phyloP scores from a whole-genome alignment of 306 rosid species.

The Mimosa bimucronata region DNA sequence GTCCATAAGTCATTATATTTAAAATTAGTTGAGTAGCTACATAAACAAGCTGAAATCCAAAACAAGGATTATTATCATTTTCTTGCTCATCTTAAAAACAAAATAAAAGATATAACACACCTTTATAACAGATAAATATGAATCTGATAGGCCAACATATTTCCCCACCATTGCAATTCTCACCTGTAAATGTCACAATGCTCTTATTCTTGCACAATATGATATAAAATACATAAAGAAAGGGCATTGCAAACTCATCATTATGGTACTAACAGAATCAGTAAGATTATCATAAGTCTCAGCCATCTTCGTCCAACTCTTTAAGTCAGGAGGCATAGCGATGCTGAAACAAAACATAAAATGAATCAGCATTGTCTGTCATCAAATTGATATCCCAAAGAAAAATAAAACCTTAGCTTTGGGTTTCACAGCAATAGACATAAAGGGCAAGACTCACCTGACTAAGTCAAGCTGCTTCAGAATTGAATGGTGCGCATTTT shows the following conservation, averaged over 20 bases:
- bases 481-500: slow-evolving; percentile 87
- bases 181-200: slow-evolving; percentile 60
- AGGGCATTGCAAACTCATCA: slow-evolving; percentile 32
- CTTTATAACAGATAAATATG: slow-evolving; percentile 98
- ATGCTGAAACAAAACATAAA: slow-evolving; percentile 55
- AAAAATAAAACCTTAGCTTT: slow-evolving; percentile 25
- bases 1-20: slow-evolving; percentile 15
- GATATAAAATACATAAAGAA: slow-evolving; percentile 21
- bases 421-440: slow-evolving; percentile 20
- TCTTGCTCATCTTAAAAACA: slow-evolving; percentile 22
- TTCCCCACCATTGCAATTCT: slow-evolving; percentile 98
- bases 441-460: slow-evolving; percentile 49
- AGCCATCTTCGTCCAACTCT: slow-evolving; percentile 90
- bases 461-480: slow-evolving; percentile 81
- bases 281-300: slow-evolving; percentile 84
- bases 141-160: slow-evolving; percentile 92
- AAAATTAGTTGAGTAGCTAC: slow-evolving; percentile 15
- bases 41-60: slow-evolving; percentile 8
- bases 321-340: slow-evolving; percentile 75
- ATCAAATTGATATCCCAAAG: slow-evolving; percentile 13
- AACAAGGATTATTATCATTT: neutral
- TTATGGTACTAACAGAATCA: slow-evolving; percentile 68
- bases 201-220: slow-evolving; percentile 30
- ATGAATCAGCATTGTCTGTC: slow-evolving; percentile 23
- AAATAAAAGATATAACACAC: slow-evolving; percentile 48